A percentile compares a stretch with the other conserved stretches of the same genome.
Conservation (phyloP, 495 filamentous ascomycete genomes). For the Hyaloscypha bicolor region DNA sequence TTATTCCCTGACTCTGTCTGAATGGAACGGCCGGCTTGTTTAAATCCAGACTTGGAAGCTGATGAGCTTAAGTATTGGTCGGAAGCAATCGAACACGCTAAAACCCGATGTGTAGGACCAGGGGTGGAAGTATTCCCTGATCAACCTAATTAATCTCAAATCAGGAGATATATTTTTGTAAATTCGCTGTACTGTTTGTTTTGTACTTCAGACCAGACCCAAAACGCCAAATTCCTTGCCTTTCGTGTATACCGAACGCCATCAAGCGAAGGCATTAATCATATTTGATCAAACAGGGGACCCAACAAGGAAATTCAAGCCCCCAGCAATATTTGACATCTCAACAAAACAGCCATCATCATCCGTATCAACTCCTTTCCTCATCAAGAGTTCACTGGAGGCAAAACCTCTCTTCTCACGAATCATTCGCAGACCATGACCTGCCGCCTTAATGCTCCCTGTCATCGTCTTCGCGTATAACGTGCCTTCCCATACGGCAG, state of each 20-base stretch:
- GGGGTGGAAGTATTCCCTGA: neutral
- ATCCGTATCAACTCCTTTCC: constrained; percentile 24
- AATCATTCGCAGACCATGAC: constrained; percentile 23
- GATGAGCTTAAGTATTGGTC: no score
- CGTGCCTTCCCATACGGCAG: constrained; percentile 27
- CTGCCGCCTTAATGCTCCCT: constrained; percentile 13
- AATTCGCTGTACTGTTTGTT: neutral
- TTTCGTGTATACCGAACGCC: neutral
- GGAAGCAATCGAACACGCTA: neutral
- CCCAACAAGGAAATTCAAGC: neutral
- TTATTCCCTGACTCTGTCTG: no score
- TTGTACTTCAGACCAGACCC: neutral
- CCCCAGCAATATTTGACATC: constrained; percentile 20
- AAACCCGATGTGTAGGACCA: neutral
- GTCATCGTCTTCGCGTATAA: constrained; percentile 24
- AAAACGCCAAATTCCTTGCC: neutral
- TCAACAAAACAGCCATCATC: constrained; percentile 19
- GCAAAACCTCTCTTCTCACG: constrained; percentile 22
- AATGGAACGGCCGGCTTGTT: no score
- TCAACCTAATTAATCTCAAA: neutral
- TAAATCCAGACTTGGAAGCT: no score
- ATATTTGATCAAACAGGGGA: neutral
- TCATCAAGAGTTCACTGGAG: constrained; percentile 20
- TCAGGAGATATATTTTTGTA: neutral
- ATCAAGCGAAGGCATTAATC: neutral